phyloP scores from a whole-genome alignment of 1,139 yeast genomes.

The Hemisphaericaspora subhashii region DNA sequence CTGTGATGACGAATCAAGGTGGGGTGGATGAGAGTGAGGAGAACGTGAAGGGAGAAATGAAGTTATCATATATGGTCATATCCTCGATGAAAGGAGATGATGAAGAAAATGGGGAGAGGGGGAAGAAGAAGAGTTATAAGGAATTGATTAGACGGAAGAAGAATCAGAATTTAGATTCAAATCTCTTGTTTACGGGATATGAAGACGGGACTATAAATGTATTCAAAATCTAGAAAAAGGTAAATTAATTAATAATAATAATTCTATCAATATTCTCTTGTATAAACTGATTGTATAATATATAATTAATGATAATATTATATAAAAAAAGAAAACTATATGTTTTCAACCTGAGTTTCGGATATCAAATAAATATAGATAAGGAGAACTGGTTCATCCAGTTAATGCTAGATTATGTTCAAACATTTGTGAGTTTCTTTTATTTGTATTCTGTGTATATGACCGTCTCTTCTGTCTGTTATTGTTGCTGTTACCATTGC shows the following conservation, averaged over 20 bases:
- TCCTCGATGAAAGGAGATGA: slow-evolving; percentile 4
- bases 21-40: slow-evolving; percentile 1
- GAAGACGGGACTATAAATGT: slow-evolving; percentile 38
- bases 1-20: neutral
- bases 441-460: slow-evolving; percentile 8
- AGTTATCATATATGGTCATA: slow-evolving; percentile 18
- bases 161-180: slow-evolving; percentile 10
- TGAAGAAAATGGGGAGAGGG: neutral
- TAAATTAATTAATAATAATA: too few species aligned
- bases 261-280: slow-evolving; percentile 1
- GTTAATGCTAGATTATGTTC: slow-evolving; percentile 9
- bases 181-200: slow-evolving; percentile 34
- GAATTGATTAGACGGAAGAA: slow-evolving; percentile 20
- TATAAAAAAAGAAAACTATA: too few species aligned
- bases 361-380: neutral
- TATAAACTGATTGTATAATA: too few species aligned
- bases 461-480: slow-evolving; percentile 7
- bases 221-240: slow-evolving; percentile 18
- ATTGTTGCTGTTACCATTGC: slow-evolving; percentile 3
- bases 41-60: slow-evolving; percentile 7
- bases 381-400: slow-evolving; percentile 2
- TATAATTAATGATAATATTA: too few species aligned
- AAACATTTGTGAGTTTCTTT: slow-evolving; percentile 15
- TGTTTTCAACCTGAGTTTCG: too few species aligned
- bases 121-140: slow-evolving; percentile 4